Conservation (phyloP, 768 basidiomycete species). For the Russula sp. region DNA sequence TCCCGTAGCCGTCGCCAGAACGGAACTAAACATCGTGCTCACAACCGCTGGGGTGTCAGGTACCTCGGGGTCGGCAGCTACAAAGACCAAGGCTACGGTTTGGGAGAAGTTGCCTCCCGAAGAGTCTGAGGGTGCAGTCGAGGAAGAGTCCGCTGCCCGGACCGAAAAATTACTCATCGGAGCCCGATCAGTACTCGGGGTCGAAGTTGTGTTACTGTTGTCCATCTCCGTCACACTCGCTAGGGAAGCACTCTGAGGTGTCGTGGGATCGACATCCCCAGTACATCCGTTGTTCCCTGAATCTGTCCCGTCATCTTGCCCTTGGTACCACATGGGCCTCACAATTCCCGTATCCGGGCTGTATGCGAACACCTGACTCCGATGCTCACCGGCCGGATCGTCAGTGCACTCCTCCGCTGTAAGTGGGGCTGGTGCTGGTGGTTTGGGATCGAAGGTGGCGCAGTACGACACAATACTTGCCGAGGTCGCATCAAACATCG, state of each 20-base stretch:
- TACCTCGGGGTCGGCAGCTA: constrained; percentile 34
- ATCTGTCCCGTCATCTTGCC: constrained; percentile 29
- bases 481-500: constrained; percentile 36
- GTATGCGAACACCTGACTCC: constrained; percentile 58
- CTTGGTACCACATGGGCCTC: constrained; percentile 45
- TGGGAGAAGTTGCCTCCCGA: constrained; percentile 27
- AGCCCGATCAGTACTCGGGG: neutral
- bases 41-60: constrained; percentile 12
- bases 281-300: constrained; percentile 18
- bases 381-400: constrained; percentile 28
- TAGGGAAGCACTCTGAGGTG: constrained; percentile 12
- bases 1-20: constrained; percentile 12
- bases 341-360: constrained; percentile 43
- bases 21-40: neutral
- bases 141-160: constrained; percentile 6
- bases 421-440: constrained; percentile 43
- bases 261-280: constrained; percentile 16
- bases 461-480: constrained; percentile 44
- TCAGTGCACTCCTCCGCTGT: constrained; percentile 41
- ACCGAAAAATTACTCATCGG: neutral
- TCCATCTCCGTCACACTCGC: constrained; percentile 15
- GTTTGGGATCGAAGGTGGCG: constrained; percentile 55
- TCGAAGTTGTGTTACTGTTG: neutral
- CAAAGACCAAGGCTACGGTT: constrained; percentile 52
- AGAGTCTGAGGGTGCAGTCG: constrained; percentile 2